A percentile compares a stretch with the other conserved stretches of the same genome.
These are phyloP conservation scores for Alternaria sp. DNA, from an alignment of 2,329 filamentous ascomycete species.

Conservation along the genomic window DNA sequence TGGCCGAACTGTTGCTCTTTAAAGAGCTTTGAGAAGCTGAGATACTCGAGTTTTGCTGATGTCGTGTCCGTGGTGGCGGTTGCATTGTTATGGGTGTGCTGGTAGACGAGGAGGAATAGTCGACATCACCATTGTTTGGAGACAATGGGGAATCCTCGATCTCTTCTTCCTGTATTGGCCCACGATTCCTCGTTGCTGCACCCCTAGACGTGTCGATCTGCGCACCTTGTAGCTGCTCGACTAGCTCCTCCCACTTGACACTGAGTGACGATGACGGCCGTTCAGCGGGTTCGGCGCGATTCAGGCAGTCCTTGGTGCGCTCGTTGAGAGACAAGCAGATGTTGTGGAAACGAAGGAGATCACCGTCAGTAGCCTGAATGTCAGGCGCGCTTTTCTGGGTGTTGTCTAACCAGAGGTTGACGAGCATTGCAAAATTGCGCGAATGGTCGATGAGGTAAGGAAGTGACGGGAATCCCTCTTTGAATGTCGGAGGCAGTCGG, in stretches of 20 bases:
- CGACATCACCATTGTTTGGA: conserved; percentile 30
- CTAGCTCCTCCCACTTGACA: conserved; percentile 62
- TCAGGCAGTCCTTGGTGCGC: conserved; percentile 60
- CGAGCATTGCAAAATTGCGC: conserved; percentile 81
- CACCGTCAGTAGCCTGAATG: conserved; percentile 53
- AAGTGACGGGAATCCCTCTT: conserved; percentile 91
- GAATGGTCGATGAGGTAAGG: conserved; percentile 93
- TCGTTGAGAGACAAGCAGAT: conserved; percentile 58
- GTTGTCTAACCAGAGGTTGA: conserved; percentile 79
- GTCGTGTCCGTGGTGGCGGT: conserved; percentile 34
- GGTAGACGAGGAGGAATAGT: conserved; percentile 41
- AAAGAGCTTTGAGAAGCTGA: conserved; percentile 46
- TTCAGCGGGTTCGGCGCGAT: conserved; percentile 62
- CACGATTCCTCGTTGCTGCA: conserved; percentile 43
- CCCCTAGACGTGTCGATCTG: conserved; percentile 43
- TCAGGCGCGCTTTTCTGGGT: conserved; percentile 48
- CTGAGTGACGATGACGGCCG: conserved; percentile 58
- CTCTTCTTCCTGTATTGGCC: conserved; percentile 38
- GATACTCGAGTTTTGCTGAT: conserved; percentile 45
- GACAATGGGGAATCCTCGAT: conserved; percentile 33
- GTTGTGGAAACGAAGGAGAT: conserved; percentile 59
- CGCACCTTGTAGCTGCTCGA: conserved; percentile 55
- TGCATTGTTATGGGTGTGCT: conserved; percentile 49
- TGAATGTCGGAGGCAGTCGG: conserved; percentile 78
- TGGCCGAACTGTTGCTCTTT: conserved; percentile 38